Evolutionary conservation across 371 early-diverging fungal species (phyloP).

Genomic region (Mortierella sp.): DNA sequence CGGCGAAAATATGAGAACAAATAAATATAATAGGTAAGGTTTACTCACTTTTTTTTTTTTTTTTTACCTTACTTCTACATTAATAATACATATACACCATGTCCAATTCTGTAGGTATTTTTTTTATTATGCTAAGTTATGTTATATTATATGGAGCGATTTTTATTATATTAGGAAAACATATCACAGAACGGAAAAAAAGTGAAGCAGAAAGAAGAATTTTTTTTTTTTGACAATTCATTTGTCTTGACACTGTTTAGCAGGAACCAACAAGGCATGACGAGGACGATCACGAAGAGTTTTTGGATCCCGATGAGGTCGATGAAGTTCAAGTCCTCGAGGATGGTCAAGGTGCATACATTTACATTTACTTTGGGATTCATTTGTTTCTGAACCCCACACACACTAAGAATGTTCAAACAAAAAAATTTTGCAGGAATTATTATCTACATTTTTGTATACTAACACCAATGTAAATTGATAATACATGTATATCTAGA

Average conservation of each 20-base stretch:
- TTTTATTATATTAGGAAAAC: neutral
- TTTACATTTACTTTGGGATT: constrained; percentile 11
- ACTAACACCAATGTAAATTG: neutral
- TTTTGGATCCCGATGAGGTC: constrained; percentile 60
- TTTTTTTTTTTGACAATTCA: no score
- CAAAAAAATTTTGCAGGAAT: neutral
- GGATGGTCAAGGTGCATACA: constrained; percentile 50
- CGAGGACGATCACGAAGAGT: constrained; percentile 64
- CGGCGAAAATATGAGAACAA: neutral
- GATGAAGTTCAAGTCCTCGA: constrained; percentile 61
- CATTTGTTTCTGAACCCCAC: neutral
- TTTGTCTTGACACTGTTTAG: neutral
- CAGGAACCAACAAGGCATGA: constrained; percentile 46
- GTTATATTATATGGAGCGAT: neutral
- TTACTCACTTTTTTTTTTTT: neutral
- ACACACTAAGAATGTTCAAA: no score
- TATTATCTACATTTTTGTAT: constrained; percentile 2
- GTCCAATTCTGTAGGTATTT: constrained; percentile 11
- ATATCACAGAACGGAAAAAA: constrained; percentile 3
- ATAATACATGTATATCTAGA: constrained; percentile 12
- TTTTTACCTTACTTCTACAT: neutral
- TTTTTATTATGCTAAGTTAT: neutral
- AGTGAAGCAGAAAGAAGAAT: constrained; percentile 2
- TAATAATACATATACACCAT: constrained; percentile 12
- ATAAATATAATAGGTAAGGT: neutral